Conservation (phyloP, 2,329 filamentous ascomycete species). For the Arthrobotrys pseudoclavata region DNA sequence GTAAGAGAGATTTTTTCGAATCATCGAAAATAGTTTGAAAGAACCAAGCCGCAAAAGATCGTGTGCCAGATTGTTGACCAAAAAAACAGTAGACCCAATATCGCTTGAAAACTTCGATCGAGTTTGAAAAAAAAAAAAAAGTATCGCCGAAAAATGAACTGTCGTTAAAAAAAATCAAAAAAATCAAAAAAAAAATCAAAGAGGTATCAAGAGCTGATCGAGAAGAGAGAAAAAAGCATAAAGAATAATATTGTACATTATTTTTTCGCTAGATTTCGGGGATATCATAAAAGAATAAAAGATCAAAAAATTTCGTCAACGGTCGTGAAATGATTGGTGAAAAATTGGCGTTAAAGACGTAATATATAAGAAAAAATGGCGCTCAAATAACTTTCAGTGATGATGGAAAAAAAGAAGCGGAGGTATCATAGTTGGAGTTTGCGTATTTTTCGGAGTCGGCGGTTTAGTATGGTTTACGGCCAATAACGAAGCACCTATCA, state of each 20-base stretch:
- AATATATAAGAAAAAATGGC: slow-evolving; percentile 21
- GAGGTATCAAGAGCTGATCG: slow-evolving; percentile 52
- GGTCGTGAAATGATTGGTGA: slow-evolving; percentile 38
- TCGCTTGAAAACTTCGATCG: slow-evolving; percentile 28
- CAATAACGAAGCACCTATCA: slow-evolving; percentile 51
- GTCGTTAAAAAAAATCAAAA: background rate
- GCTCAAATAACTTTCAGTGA: slow-evolving; percentile 37
- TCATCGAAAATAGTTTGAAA: background rate
- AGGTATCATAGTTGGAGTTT: slow-evolving; percentile 10
- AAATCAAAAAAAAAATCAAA: slow-evolving; percentile 30
- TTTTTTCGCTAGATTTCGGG: slow-evolving; percentile 59
- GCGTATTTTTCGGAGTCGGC: slow-evolving; percentile 6
- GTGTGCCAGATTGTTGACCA: slow-evolving; percentile 40
- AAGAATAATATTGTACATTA: slow-evolving; percentile 57
- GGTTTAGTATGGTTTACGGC: slow-evolving; percentile 52
- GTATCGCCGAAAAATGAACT: slow-evolving; percentile 13
- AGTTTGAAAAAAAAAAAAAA: background rate
- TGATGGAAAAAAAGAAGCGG: slow-evolving; percentile 5
- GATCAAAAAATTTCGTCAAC: slow-evolving; percentile 43
- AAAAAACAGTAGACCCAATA: slow-evolving; percentile 9
- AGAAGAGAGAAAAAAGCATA: slow-evolving; percentile 7
- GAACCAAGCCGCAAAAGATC: slow-evolving; percentile 50
- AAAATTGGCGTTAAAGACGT: slow-evolving; percentile 24
- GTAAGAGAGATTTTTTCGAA: background rate
- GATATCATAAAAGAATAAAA: slow-evolving; percentile 48